These are phyloP conservation scores for Intubia oerlemansii DNA, from an alignment of 2,329 filamentous ascomycete species.

Conservation along the genomic window DNA sequence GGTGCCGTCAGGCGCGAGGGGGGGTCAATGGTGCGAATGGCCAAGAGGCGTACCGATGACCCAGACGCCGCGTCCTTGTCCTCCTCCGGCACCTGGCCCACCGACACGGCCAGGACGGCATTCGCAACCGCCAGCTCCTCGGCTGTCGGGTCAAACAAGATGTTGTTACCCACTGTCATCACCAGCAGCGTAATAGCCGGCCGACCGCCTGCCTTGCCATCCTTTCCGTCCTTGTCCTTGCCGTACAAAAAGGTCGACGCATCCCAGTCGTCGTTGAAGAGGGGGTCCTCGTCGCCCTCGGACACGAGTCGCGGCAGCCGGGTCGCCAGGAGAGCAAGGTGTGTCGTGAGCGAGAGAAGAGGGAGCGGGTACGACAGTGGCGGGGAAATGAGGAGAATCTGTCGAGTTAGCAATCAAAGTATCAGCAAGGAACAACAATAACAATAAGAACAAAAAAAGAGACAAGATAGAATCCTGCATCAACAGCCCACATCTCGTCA, in stretches of 20 bases:
- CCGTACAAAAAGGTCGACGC: conserved; percentile 60
- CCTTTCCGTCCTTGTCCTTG: conserved; percentile 11
- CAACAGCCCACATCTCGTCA: no score
- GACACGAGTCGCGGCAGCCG: conserved; percentile 70
- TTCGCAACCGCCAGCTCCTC: conserved; percentile 92
- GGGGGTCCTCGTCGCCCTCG: conserved; percentile 81
- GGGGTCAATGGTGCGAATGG: conserved; percentile 53
- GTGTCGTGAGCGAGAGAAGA: conserved; percentile 76
- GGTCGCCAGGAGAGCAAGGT: conserved; percentile 78
- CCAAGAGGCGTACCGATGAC: conserved; percentile 35
- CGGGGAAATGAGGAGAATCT: conserved; percentile 87
- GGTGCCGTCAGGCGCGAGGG: conserved; percentile 52
- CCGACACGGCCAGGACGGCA: conserved; percentile 65
- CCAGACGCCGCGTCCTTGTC: conserved; percentile 6
- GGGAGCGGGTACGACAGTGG: conserved; percentile 85
- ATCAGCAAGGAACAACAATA: no score
- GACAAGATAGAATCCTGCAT: no score
- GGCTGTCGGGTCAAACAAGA: conserved; percentile 80
- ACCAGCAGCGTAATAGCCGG: conserved; percentile 85
- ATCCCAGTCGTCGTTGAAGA: conserved; percentile 97
- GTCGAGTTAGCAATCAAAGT: no score
- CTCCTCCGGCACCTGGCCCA: conserved; percentile 25
- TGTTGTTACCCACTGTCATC: conserved; percentile 64
- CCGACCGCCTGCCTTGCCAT: conserved; percentile 14
- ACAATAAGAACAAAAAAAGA: background rate